Conservation (phyloP, 768 basidiomycete genomes). For the Boletus tomentosulus region DNA sequence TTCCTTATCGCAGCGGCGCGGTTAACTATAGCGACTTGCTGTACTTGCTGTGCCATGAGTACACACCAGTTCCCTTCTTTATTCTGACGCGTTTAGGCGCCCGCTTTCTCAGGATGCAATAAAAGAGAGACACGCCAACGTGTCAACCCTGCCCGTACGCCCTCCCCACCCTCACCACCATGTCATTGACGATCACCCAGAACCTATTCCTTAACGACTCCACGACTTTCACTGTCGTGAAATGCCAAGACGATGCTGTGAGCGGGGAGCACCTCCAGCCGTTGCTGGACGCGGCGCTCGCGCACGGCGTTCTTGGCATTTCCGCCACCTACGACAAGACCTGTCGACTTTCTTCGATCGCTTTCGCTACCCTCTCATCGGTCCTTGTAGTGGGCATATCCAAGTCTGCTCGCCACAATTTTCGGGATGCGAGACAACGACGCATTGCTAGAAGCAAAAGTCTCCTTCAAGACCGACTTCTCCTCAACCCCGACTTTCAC, state of each 20-base stretch:
- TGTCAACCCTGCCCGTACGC: background rate
- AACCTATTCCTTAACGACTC: constrained; percentile 29
- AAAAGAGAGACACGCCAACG: constrained; percentile 1
- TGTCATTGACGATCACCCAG: constrained; percentile 29
- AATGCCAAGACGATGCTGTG: constrained; percentile 26
- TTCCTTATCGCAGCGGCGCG: no score
- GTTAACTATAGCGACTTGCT: background rate
- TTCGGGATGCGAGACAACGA: background rate
- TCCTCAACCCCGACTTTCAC: constrained; percentile 24
- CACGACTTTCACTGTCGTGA: constrained; percentile 26
- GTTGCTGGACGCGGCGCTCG: constrained; percentile 28
- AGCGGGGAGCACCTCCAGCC: constrained; percentile 17
- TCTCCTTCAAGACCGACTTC: constrained; percentile 31
- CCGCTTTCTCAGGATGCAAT: background rate
- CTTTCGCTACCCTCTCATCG: constrained; percentile 35
- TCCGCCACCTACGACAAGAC: constrained; percentile 39
- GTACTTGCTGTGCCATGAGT: constrained; percentile 12
- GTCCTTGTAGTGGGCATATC: constrained; percentile 35
- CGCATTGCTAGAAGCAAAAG: constrained; percentile 8
- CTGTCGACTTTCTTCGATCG: constrained; percentile 34
- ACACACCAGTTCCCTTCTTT: background rate
- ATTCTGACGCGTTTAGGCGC: background rate
- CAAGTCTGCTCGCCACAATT: constrained; percentile 9
- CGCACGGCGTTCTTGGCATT: constrained; percentile 33
- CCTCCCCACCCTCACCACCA: background rate